These are phyloP conservation scores for Nemania bipapillata DNA, from an alignment of 2,329 filamentous ascomycete genomes.

Conservation along the genomic window DNA sequence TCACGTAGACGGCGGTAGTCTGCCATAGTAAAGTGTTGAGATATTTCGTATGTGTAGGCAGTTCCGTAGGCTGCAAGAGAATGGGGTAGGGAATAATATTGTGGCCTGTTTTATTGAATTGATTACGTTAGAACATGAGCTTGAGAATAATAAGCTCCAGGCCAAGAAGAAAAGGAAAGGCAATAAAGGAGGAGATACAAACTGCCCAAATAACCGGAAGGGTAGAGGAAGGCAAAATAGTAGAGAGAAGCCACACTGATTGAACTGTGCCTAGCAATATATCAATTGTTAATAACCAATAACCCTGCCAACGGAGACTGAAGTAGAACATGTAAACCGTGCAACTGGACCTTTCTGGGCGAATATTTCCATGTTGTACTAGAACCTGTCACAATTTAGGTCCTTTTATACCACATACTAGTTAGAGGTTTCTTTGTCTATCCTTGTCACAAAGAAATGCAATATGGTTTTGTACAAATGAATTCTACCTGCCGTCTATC, in stretches of 20 bases:
- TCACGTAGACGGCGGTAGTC: neutral
- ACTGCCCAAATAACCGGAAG: too few relatives aligned
- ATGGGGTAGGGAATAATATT: neutral
- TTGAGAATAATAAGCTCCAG: too few relatives aligned
- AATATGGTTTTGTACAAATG: neutral
- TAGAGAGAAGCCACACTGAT: neutral
- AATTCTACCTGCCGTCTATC: slow-evolving; percentile 18
- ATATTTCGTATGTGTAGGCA: neutral
- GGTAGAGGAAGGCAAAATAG: neutral
- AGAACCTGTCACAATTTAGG: neutral
- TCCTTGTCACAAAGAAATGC: neutral
- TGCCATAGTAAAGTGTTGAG: neutral
- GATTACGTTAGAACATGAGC: too few relatives aligned
- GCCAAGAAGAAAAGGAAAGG: too few relatives aligned
- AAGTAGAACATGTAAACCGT: too few relatives aligned
- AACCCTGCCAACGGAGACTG: too few relatives aligned
- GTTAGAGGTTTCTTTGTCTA: neutral
- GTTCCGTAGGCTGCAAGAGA: neutral
- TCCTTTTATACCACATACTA: neutral
- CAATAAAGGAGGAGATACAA: too few relatives aligned
- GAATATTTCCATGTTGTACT: neutral
- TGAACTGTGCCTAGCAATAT: neutral
- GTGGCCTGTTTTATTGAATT: too few relatives aligned
- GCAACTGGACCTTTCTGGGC: neutral
- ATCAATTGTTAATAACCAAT: too few relatives aligned